Conservation (phyloP, 768 basidiomycete genomes). For the Rhizopogon vinicolor region DNA sequence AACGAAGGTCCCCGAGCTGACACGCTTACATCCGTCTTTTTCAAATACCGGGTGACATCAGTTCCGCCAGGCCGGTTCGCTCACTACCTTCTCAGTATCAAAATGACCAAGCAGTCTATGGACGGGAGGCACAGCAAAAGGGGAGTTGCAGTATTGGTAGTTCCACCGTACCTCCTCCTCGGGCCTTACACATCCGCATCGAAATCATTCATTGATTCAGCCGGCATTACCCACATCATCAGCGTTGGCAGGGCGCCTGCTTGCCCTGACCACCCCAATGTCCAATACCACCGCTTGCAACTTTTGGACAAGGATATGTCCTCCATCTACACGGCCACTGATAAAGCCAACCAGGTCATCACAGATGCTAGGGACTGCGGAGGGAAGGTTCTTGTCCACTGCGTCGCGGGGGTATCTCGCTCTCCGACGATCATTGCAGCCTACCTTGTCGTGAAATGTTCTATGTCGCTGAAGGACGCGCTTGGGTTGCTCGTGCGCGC, state of each 20-base stretch:
- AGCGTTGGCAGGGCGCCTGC: slow-evolving; percentile 35
- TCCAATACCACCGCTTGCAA: slow-evolving; percentile 35
- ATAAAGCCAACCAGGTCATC: slow-evolving; percentile 9
- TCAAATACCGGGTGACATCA: background rate
- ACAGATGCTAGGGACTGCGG: slow-evolving; percentile 23
- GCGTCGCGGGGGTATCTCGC: slow-evolving; percentile 41
- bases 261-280: slow-evolving; percentile 16
- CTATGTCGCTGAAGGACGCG: slow-evolving; percentile 34
- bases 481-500: slow-evolving; percentile 29
- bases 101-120: background rate
- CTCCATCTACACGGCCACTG: slow-evolving; percentile 15
- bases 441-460: slow-evolving; percentile 34
- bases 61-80: background rate
- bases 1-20: too few relatives aligned
- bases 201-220: slow-evolving; percentile 25
- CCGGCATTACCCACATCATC: slow-evolving; percentile 35
- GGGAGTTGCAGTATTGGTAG: background rate
- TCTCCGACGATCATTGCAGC: slow-evolving; percentile 37
- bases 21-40: background rate
- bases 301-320: slow-evolving; percentile 30
- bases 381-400: slow-evolving; percentile 39
- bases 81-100: background rate
- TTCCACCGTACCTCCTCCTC: slow-evolving; percentile 31
- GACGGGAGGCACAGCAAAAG: background rate
- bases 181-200: slow-evolving; percentile 38